Evolutionary conservation across 768 basidiomycete species (phyloP), one percentile per base, ranked within the genome.

Genomic region (Kockovaella imperatae): DNA sequence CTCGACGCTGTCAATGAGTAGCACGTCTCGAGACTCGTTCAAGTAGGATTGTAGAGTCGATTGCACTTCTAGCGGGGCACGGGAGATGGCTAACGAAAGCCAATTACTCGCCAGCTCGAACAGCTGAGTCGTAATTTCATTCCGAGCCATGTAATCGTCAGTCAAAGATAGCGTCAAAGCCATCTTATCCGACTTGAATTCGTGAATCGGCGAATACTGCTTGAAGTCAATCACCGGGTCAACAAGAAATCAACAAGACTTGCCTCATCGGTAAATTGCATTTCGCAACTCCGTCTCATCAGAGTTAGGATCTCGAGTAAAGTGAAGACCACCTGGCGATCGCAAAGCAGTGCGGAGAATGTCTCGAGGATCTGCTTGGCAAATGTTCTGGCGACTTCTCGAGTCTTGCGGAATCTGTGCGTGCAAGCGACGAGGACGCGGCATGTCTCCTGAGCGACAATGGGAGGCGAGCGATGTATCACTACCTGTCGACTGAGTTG

Each of bases 11-110:
- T 84, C 84, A 3, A 82, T 74, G n/a, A 82, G 77, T 10, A 82
- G 76, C 4, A 80, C 72, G 0, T 83, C 79, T 57, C 83, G 80
- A 56, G 83, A 83, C 23, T 83, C 75, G 39, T 84, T 78, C 21
- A 97, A 78, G 68, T 99, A 97, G 80, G 85, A 86, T 87, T 95
- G 89, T 45, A 99, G 74, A 0, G 87, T 88, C 0, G 89, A 86
- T 53, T 91, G 89, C 40, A 96, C 73, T 68, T 95, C 91, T 66
- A 90, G 79, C 0, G 93, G 93, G 1, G 91, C 88, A 17, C 90
- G 81, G 10, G 83, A 80, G 28, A 97, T 75, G 1, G 87, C 89
- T 32, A 88, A 73, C 48, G 84, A 81, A 50, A 99, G 84, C 93
- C 93, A 99, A 17, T 69, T 76, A 49, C 77, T 80, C 8, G 88